Conservation (phyloP, 352 stramenopile species). For the Globisporangium camurandrum region DNA sequence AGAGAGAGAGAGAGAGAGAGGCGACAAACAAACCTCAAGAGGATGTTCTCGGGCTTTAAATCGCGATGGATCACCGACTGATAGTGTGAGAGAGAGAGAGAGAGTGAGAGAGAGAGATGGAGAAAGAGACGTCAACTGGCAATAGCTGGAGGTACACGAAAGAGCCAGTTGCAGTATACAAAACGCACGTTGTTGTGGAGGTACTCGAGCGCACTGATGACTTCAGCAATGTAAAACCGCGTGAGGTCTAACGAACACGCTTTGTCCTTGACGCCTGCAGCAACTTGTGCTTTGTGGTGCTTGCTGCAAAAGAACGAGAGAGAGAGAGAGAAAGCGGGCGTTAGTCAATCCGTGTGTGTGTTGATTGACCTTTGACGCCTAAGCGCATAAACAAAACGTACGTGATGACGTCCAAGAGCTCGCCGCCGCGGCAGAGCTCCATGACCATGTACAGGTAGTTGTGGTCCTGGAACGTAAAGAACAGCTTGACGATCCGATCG, state of each 20-base stretch:
- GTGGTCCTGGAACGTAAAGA: constrained; percentile 87
- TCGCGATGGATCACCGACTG: constrained; percentile 94
- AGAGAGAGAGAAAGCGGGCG: neutral
- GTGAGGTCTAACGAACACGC: constrained; percentile 80
- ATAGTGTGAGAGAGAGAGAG: too few relatives aligned
- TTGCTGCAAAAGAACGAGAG: constrained; percentile 28
- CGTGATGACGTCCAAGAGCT: constrained; percentile 84
- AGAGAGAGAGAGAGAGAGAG: neutral
- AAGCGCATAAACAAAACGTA: too few relatives aligned
- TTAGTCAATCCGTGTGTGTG: neutral
- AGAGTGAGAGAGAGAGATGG: neutral
- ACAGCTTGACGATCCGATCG: constrained; percentile 86
- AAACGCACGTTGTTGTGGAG: constrained; percentile 76
- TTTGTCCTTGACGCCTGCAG: constrained; percentile 43
- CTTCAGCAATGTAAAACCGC: constrained; percentile 92
- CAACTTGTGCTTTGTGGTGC: constrained; percentile 59
- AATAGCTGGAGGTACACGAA: neutral
- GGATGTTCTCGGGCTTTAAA: constrained; percentile 90
- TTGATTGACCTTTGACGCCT: too few relatives aligned
- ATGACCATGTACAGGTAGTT: constrained; percentile 90
- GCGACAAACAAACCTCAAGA: constrained; percentile 35
- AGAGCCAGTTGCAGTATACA: too few relatives aligned
- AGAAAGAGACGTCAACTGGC: neutral
- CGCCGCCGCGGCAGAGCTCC: constrained; percentile 82
- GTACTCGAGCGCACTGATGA: constrained; percentile 91